phyloP scores from a whole-genome alignment of 176 grass and related monocot species.

The Olyra latifolia region DNA sequence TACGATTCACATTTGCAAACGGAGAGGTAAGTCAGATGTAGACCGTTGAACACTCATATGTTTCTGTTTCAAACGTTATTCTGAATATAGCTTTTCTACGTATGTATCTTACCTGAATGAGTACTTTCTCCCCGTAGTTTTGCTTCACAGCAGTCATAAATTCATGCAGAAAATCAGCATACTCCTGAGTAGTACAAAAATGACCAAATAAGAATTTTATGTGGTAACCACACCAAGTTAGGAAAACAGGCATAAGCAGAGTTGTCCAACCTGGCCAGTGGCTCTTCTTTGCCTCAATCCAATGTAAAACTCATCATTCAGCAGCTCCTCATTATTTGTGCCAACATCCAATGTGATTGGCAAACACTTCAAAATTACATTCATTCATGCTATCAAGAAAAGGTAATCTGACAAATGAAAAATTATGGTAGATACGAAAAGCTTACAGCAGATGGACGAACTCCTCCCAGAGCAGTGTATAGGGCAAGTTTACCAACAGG shows the following conservation, averaged over 20 bases:
- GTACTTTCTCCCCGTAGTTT: conserved; percentile 91
- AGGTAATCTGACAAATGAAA: neutral
- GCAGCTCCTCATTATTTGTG: conserved; percentile 80
- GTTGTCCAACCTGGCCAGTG: conserved; percentile 65
- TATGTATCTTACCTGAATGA: conserved; percentile 67
- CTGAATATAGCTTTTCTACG: neutral
- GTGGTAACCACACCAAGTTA: conserved; percentile 24
- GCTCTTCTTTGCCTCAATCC: conserved; percentile 86
- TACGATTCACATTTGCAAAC: conserved; percentile 12
- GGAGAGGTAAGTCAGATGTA: neutral
- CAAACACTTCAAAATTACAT: conserved; percentile 75
- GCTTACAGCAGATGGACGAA: conserved; percentile 94
- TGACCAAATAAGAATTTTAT: conserved; percentile 12
- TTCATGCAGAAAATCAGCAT: conserved; percentile 80
- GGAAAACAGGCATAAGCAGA: conserved; percentile 5
- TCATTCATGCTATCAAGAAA: conserved; percentile 33
- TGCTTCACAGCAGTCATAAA: conserved; percentile 92
- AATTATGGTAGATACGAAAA: conserved; percentile 20
- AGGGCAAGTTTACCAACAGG: conserved; percentile 97
- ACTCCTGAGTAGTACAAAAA: conserved; percentile 57
- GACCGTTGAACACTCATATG: neutral
- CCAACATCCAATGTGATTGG: conserved; percentile 97
- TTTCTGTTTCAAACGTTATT: conserved; percentile 22
- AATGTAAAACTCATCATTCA: conserved; percentile 92
- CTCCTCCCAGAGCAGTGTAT: conserved; percentile 93